Conservation (phyloP, 2,329 filamentous ascomycete species). For the Ascochyta fabae region DNA sequence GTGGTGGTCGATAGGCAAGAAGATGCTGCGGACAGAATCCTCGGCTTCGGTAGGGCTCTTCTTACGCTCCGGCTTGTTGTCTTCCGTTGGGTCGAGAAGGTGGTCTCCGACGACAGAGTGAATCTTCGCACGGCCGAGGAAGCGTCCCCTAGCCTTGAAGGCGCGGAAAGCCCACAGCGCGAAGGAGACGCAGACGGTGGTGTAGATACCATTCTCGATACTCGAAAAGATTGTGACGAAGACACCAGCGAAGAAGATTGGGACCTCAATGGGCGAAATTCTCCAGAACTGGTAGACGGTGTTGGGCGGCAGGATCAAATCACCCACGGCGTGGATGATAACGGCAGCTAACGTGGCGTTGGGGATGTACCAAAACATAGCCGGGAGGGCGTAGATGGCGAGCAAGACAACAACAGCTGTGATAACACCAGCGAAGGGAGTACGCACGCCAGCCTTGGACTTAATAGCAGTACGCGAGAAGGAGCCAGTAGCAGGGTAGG, state of each 20-base stretch:
- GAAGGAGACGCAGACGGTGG: conserved; percentile 77
- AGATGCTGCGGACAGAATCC: conserved; percentile 73
- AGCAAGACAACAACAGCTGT: conserved; percentile 85
- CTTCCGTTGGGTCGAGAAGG: conserved; percentile 57
- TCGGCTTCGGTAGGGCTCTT: conserved; percentile 38
- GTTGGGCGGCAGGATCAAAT: conserved; percentile 89
- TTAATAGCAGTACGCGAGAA: conserved; percentile 97
- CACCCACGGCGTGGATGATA: conserved; percentile 94
- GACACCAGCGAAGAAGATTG: conserved; percentile 94
- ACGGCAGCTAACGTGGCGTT: conserved; percentile 80
- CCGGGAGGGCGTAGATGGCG: conserved; percentile 85
- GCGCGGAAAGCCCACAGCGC: conserved; percentile 83
- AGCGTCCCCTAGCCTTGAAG: conserved; percentile 80
- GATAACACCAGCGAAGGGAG: conserved; percentile 87
- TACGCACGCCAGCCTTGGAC: conserved; percentile 93
- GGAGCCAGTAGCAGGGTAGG: conserved; percentile 90
- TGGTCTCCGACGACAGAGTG: conserved; percentile 87
- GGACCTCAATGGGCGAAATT: conserved; percentile 85
- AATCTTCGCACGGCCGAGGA: conserved; percentile 83
- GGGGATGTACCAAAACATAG: conserved; percentile 93
- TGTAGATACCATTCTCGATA: conserved; percentile 94
- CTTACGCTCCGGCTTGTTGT: conserved; percentile 31
- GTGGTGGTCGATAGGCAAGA: conserved; percentile 82
- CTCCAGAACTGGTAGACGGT: conserved; percentile 95
- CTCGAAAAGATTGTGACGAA: conserved; percentile 84